Evolutionary conservation across 768 basidiomycete species (phyloP), one percentile per base, ranked within the genome.

Genomic region (Kwoniella shandongensis): DNA sequence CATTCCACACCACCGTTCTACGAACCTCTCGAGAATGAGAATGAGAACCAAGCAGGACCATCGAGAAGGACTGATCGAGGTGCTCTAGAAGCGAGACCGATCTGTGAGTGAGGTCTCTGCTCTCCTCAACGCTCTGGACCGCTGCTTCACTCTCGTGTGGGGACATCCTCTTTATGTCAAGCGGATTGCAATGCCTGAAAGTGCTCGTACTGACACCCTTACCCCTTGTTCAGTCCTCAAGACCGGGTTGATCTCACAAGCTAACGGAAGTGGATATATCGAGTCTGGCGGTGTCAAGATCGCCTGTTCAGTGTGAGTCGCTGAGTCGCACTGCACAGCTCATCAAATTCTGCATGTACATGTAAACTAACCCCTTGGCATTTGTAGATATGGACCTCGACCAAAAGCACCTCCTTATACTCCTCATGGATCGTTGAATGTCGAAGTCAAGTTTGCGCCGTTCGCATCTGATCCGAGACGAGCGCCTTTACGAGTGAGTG

Each of bases 391-490:
- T 72, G 91, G 82, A 61, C 94, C 79, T 10, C 72, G 79, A 51
- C 79, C 79, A 0, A 76, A 76, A 27, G 68, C 74, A 30, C 76
- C 79, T 1, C 77, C 79, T 1, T 80, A 76, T 62, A 77, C 77
- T 30, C 66, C 97, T 66, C 86, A 84, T 57, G 96, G 94, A 1
- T 83, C 83, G 51, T 78, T 99, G 49, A 97, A 91, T 58, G 88
- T 99, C 6, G 93, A 98, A 78, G 89, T 98, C 49, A 97, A 97
- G 77, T 97, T 93, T 68, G 83, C 93, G 1, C 96, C 96, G 0
- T 99, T 94, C 75, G 91, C 96, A 7, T 91, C 87, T 66, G 77
- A 79, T 26, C 82, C 80, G 15, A 80, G 94, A 64, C 81, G 88
- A 71, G 86, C 88, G 6, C 94, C 94, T 0, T 83, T 94, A 66